These are phyloP conservation scores for Beauveria asiatica DNA, from an alignment of 2,329 filamentous ascomycete genomes.

Conservation along the genomic window DNA sequence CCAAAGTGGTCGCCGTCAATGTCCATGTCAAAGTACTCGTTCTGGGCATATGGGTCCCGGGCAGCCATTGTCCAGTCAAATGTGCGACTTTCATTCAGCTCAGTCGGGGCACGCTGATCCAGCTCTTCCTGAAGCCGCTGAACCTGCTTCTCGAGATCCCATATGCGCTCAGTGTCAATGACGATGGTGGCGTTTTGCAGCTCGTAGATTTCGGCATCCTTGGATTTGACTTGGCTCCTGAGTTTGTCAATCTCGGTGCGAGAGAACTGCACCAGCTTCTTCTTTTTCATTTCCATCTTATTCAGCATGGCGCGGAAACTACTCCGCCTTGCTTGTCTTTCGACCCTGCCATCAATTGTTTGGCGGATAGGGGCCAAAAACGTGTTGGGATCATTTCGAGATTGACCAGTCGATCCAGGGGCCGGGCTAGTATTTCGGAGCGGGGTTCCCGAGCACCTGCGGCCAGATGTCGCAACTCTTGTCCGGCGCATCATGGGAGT, in stretches of 20 bases:
- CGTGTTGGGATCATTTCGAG: slow-evolving; percentile 14
- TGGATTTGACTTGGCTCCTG: slow-evolving; percentile 37
- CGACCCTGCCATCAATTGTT: slow-evolving; percentile 47
- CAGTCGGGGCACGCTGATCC: slow-evolving; percentile 12
- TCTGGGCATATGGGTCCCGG: slow-evolving; percentile 33
- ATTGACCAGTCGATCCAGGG: slow-evolving; percentile 14
- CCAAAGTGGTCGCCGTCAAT: slow-evolving; percentile 36
- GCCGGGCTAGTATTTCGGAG: slow-evolving; percentile 12
- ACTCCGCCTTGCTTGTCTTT: slow-evolving; percentile 47
- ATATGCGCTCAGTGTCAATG: slow-evolving; percentile 38
- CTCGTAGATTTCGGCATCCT: slow-evolving; percentile 45
- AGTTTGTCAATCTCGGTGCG: slow-evolving; percentile 42
- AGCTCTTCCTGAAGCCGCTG: slow-evolving; percentile 27
- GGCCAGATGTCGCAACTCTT: slow-evolving; percentile 31
- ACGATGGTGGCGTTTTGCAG: slow-evolving; percentile 41
- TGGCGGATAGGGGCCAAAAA: slow-evolving; percentile 36
- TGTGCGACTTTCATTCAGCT: slow-evolving; percentile 19
- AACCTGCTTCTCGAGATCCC: slow-evolving; percentile 33
- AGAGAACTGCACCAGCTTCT: slow-evolving; percentile 28
- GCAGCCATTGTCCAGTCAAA: slow-evolving; percentile 45
- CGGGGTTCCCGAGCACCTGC: slow-evolving; percentile 40
- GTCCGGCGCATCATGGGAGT: slow-evolving; percentile 51
- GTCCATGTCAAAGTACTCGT: slow-evolving; percentile 31
- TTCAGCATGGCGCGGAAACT: slow-evolving; percentile 52
- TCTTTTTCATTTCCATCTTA: slow-evolving; percentile 39